These are phyloP conservation scores for Hura crepitans DNA, from an alignment of 441 rosid species.

Conservation along the genomic window DNA sequence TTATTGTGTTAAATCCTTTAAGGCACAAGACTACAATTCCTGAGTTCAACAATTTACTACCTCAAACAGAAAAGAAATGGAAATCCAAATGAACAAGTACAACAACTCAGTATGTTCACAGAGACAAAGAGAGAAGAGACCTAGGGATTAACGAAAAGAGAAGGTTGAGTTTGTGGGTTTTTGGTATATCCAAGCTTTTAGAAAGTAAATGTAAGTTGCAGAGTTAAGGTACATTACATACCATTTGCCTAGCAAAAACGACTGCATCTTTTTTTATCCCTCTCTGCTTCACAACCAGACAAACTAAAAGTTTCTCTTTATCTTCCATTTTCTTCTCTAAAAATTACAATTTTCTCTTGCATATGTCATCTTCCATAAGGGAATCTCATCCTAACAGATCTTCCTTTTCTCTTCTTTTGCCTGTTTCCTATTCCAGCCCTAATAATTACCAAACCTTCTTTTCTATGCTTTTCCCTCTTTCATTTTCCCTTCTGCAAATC, in stretches of 20 bases:
- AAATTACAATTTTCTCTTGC: conserved; percentile 26
- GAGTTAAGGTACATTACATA: conserved; percentile 44
- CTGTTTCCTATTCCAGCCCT: conserved; percentile 29
- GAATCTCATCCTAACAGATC: conserved; percentile 51
- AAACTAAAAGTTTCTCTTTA: conserved; percentile 47
- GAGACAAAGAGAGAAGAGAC: conserved; percentile 15
- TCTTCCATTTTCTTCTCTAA: conserved; percentile 14
- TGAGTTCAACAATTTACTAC: background rate
- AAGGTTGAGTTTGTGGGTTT: conserved; percentile 13
- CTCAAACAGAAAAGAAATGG: conserved; percentile 12
- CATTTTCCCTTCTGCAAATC: conserved; percentile 34
- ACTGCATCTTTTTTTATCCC: conserved; percentile 31
- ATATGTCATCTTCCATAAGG: conserved; percentile 46
- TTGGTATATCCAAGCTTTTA: conserved; percentile 59
- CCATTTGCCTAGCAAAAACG: conserved; percentile 51
- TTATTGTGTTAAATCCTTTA: background rate
- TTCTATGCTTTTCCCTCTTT: conserved; percentile 32
- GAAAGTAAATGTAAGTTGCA: conserved; percentile 49
- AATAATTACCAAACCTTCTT: conserved; percentile 41
- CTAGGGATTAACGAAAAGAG: conserved; percentile 48
- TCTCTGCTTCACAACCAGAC: conserved; percentile 44
- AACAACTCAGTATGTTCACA: conserved; percentile 25
- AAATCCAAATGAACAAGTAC: conserved; percentile 9
- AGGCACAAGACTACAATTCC: background rate
- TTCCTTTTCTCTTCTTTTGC: conserved; percentile 35